Conservation (phyloP, 1,139 yeast genomes). For the Eremothecium coryli region DNA sequence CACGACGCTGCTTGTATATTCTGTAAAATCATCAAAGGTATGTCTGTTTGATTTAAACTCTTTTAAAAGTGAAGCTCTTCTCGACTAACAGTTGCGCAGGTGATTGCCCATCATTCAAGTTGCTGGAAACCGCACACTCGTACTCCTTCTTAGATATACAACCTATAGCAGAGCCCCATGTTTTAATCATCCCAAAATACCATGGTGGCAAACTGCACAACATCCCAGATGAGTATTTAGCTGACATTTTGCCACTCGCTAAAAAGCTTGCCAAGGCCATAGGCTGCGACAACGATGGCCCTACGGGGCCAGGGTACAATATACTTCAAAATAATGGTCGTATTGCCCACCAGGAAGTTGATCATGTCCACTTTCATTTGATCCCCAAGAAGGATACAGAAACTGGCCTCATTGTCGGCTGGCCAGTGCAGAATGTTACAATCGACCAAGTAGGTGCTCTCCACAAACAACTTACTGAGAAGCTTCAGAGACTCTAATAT, state of each 20-base stretch:
- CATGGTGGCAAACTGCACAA: constrained; percentile 91
- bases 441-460: constrained; percentile 57
- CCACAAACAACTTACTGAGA: constrained; percentile 48
- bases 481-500: constrained; percentile 40
- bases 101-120: constrained; percentile 84
- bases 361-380: constrained; percentile 92
- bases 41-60: constrained; percentile 15
- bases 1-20: constrained; percentile 61
- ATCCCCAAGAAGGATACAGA: constrained; percentile 71
- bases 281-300: constrained; percentile 51
- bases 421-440: constrained; percentile 82
- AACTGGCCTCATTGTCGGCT: constrained; percentile 75
- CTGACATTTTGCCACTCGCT: constrained; percentile 78
- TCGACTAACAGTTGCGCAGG: constrained; percentile 32
- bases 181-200: constrained; percentile 78
- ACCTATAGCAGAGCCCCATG: constrained; percentile 83
- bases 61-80: background rate
- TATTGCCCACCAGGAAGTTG: constrained; percentile 89
- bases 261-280: constrained; percentile 70
- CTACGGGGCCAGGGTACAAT: constrained; percentile 77
- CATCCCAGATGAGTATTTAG: constrained; percentile 80
- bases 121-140: constrained; percentile 69
- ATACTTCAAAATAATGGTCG: constrained; percentile 85
- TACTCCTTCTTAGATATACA: constrained; percentile 87
- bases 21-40: constrained; percentile 82